Conservation (phyloP, 805 yeast genomes). For the Hanseniaspora jakobsenii region DNA sequence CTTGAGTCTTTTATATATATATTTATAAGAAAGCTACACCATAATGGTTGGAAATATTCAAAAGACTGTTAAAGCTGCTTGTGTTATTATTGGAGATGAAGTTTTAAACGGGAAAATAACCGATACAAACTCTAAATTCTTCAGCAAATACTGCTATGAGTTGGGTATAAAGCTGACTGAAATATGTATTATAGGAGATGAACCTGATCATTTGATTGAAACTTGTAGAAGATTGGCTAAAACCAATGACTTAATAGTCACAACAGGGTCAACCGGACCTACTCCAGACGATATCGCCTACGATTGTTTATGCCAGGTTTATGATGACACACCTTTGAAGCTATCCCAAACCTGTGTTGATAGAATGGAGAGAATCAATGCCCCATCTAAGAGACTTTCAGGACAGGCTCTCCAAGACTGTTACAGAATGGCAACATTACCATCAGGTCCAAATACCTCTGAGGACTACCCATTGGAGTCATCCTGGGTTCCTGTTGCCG, state of each 20-base stretch:
- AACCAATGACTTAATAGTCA: conserved; percentile 55
- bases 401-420: conserved; percentile 46
- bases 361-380: conserved; percentile 43
- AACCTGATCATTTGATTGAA: conserved; percentile 47
- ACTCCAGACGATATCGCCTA: conserved; percentile 88
- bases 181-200: conserved; percentile 69
- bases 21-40: too few species aligned
- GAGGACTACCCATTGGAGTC: conserved; percentile 39
- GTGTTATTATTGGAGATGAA: conserved; percentile 65
- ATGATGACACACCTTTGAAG: conserved; percentile 33
- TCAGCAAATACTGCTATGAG: conserved; percentile 58
- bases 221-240: conserved; percentile 36
- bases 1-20: too few species aligned
- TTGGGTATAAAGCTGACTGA: conserved; percentile 55
- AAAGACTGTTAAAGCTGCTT: conserved; percentile 23
- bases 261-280: conserved; percentile 63
- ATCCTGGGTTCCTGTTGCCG: conserved; percentile 78
- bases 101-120: conserved; percentile 72
- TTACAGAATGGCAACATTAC: conserved; percentile 70
- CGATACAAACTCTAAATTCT: conserved; percentile 64
- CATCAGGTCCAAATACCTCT: conserved; percentile 37
- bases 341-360: conserved; percentile 47
- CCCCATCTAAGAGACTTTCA: conserved; percentile 27
- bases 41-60: not conserved
- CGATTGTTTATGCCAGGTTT: conserved; percentile 58